Conservation (phyloP, 2,329 filamentous ascomycete species). For the Diaporthe sp. region DNA sequence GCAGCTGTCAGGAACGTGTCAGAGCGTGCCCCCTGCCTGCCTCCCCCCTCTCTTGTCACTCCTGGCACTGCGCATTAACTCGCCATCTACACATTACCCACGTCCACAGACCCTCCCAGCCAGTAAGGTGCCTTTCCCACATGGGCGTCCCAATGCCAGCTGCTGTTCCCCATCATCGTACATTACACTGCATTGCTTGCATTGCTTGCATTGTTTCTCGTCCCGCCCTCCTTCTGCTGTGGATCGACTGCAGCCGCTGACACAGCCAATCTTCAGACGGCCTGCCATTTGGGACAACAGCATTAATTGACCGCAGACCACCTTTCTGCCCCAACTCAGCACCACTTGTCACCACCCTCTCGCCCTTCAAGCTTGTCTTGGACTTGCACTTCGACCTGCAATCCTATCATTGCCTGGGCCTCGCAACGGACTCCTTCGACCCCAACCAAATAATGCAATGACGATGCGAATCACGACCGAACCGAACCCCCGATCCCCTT, state of each 20-base stretch:
- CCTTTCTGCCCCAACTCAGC: slow-evolving; percentile 22
- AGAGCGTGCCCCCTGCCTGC: slow-evolving; percentile 6
- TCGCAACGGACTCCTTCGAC: slow-evolving; percentile 7
- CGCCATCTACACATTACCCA: slow-evolving; percentile 33
- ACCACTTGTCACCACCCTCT: slow-evolving; percentile 1
- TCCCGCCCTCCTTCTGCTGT: slow-evolving; percentile 34
- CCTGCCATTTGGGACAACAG: slow-evolving; percentile 36
- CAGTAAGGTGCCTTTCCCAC: slow-evolving; percentile 40
- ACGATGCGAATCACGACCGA: slow-evolving; percentile 55
- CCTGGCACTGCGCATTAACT: slow-evolving; percentile 36
- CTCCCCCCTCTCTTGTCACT: slow-evolving; percentile 29
- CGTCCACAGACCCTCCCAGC: slow-evolving; percentile 20
- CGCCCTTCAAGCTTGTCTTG: slow-evolving; percentile 6
- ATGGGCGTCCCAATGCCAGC: slow-evolving; percentile 27
- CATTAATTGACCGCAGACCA: slow-evolving; percentile 34
- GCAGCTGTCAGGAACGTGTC: slow-evolving; percentile 34
- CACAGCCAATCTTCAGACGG: slow-evolving; percentile 43
- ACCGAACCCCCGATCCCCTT: slow-evolving; percentile 51
- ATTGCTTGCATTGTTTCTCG: slow-evolving; percentile 42
- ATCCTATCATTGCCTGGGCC: slow-evolving; percentile 18
- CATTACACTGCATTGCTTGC: slow-evolving; percentile 41
- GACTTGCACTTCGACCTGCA: slow-evolving; percentile 7
- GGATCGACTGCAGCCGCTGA: slow-evolving; percentile 40
- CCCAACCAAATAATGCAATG: slow-evolving; percentile 50
- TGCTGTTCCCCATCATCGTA: slow-evolving; percentile 39